Evolutionary conservation across 768 basidiomycete species (phyloP), one percentile per base, ranked within the genome.

Genomic region (Hericium alpestre): DNA sequence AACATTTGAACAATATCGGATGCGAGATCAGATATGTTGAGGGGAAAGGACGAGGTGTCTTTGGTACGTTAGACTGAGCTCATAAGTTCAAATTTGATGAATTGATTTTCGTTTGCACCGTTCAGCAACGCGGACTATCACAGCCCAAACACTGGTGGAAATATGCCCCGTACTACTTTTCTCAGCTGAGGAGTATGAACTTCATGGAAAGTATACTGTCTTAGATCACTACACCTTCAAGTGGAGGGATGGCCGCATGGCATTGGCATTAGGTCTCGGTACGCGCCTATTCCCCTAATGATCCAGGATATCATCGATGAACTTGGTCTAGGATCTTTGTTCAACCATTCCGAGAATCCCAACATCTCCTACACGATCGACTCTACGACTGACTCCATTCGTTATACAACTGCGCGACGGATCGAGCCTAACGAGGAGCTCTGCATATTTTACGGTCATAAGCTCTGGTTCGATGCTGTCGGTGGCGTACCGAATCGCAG

Each of bases 81-180:
- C 3, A 9, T 38, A 18, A 46, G 37, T 48, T 23, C 54, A 58
- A 51, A 38, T 9, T 49, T 55, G 7, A 41, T 23, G 11, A 46
- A 37, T 32, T 32, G 32, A 32, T 20, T 9, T 16, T 13, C 47
- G 12, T 16, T 9, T 10, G 32, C 32, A 32, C 3, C 18, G 16
- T 37, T 15, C 47, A 82, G 81, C 88, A 20, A 73, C 78, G 8
- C 71, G 71, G 16, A 61, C 63, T 37, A 83, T 93, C 58, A 75
- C 83, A 18, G 70, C 76, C 11, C 75, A 79, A 12, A 85, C 86
- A 0, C 62, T 87, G n/a, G 67, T 97, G 59, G 94, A 96, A 69
- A 79, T 84, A 62, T 87, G 87, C 60, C 93, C 94, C 2, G 89
- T 91, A 18, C 72, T 95, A n/a, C 72, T 95, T 11, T 81, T 94